Percentiles rank a stretch among this genome's conserved stretches.
phyloP scores from a whole-genome alignment of 2,329 filamentous ascomycete species.

The Aspergillus sp. region DNA sequence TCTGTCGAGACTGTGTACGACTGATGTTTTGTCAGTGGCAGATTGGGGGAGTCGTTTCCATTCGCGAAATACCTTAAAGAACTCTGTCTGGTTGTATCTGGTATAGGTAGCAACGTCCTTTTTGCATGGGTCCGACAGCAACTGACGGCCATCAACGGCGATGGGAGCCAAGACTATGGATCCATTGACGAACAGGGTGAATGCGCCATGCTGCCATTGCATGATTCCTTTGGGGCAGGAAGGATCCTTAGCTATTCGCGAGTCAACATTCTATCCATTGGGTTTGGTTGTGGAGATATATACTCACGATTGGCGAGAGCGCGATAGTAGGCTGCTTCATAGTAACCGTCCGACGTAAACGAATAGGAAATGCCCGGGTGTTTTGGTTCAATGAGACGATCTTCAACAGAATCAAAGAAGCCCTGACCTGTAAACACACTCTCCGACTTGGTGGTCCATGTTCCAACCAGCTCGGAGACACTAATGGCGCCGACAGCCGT shows the following conservation, averaged over 20 bases:
- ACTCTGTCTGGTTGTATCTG: conserved; percentile 59
- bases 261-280: conserved; percentile 5
- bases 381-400: conserved; percentile 59
- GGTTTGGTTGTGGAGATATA: neutral
- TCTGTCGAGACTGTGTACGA: conserved; percentile 46
- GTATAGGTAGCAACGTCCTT: conserved; percentile 52
- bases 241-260: conserved; percentile 48
- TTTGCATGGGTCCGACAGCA: conserved; percentile 59
- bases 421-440: conserved; percentile 61
- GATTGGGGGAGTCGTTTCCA: neutral
- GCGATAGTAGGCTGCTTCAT: conserved; percentile 63
- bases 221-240: conserved; percentile 59
- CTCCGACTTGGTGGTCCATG: conserved; percentile 65
- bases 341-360: conserved; percentile 61
- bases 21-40: conserved; percentile 17
- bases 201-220: conserved; percentile 67
- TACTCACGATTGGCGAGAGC: conserved; percentile 61
- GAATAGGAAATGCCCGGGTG: conserved; percentile 67
- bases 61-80: conserved; percentile 48
- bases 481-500: conserved; percentile 34
- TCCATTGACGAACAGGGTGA: conserved; percentile 50
- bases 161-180: conserved; percentile 56
- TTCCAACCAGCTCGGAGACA: conserved; percentile 55
- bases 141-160: conserved; percentile 59
- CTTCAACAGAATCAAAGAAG: conserved; percentile 63